These are phyloP conservation scores for Trypanosomatidae sp. DNA, from an alignment of 208 protist genomes.

Conservation along the genomic window DNA sequence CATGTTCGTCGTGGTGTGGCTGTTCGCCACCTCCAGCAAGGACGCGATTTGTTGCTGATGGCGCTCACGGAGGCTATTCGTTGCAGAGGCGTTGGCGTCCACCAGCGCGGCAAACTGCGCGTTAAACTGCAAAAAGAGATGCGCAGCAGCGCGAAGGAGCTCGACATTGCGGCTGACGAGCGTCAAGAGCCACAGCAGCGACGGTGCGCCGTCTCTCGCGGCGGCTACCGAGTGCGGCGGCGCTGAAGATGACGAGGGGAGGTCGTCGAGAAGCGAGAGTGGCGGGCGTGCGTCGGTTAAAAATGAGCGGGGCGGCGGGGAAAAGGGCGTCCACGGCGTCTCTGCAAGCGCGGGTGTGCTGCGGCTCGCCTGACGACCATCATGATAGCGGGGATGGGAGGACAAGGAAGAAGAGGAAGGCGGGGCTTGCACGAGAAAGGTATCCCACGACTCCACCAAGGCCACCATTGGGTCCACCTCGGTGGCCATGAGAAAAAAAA, in stretches of 20 bases:
- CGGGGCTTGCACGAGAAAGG: slow-evolving; percentile 16
- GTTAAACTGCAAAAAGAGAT: slow-evolving; percentile 64
- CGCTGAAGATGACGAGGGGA: neutral
- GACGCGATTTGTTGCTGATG: slow-evolving; percentile 59
- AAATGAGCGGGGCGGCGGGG: too few species aligned
- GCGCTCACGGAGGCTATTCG: slow-evolving; percentile 38
- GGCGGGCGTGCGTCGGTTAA: too few species aligned
- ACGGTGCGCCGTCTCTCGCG: too few species aligned
- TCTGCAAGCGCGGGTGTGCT: too few species aligned
- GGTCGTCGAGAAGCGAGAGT: too few species aligned
- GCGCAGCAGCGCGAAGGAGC: slow-evolving; percentile 42
- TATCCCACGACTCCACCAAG: slow-evolving; percentile 36
- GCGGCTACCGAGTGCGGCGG: too few species aligned
- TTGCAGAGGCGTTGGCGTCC: slow-evolving; percentile 8
- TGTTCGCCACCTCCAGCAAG: slow-evolving; percentile 56
- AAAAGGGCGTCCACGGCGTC: too few species aligned
- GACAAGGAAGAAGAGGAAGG: neutral
- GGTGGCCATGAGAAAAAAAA: too few species aligned
- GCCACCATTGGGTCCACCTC: slow-evolving; percentile 31
- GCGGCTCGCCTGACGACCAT: too few species aligned
- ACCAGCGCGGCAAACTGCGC: slow-evolving; percentile 38
- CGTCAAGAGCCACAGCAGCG: slow-evolving; percentile 65
- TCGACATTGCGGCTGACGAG: slow-evolving; percentile 56
- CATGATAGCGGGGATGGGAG: slow-evolving; percentile 7
- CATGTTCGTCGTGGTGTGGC: slow-evolving; percentile 34